Evolutionary conservation across 768 basidiomycete genomes (phyloP).

Genomic region (Suillus occidentalis): DNA sequence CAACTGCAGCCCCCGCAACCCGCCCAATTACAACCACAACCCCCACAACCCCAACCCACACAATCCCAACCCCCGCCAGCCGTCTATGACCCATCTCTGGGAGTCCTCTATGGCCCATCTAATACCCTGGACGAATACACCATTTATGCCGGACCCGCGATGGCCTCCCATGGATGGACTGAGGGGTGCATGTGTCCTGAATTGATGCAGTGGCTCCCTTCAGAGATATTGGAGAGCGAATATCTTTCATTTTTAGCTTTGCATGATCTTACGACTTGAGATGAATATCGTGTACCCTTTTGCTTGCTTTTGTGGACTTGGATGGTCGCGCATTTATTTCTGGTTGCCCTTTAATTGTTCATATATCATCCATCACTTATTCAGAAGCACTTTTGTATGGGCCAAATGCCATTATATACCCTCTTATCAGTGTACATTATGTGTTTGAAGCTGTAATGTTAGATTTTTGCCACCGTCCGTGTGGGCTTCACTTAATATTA

Average conservation of each 20-base stretch:
- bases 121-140: background rate
- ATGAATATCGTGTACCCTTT: background rate
- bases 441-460: too few relatives aligned
- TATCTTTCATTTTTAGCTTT: background rate
- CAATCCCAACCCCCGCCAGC: background rate
- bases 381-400: background rate
- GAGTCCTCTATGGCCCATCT: background rate
- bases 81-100: background rate
- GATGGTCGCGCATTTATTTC: background rate
- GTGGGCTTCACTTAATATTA: too few relatives aligned
- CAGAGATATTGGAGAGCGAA: background rate
- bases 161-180: background rate
- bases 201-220: background rate
- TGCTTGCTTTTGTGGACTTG: background rate
- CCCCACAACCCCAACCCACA: background rate
- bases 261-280: background rate
- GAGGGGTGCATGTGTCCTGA: conserved; percentile 1
- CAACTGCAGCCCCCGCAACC: background rate
- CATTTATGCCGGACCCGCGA: background rate
- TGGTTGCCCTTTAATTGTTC: background rate
- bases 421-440: background rate
- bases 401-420: background rate
- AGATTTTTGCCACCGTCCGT: too few relatives aligned
- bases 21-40: too few relatives aligned
- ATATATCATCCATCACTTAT: background rate